These are phyloP conservation scores for Xylaria longipes DNA, from an alignment of 495 filamentous ascomycete genomes.

Conservation along the genomic window DNA sequence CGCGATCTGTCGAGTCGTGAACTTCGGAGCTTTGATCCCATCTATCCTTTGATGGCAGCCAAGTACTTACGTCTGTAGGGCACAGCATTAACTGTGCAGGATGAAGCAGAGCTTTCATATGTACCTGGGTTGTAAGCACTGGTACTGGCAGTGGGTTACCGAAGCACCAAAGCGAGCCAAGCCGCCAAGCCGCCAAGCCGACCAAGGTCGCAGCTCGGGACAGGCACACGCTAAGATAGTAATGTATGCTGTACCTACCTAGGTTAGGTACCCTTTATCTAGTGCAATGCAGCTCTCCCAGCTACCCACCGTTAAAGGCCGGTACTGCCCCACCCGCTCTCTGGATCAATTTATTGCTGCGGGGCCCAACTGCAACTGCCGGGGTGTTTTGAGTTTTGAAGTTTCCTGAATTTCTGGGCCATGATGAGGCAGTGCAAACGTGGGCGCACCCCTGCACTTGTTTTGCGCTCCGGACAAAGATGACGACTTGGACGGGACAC, in stretches of 20 bases:
- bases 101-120: neutral
- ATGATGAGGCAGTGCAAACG: constrained; percentile 16
- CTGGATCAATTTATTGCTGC: constrained; percentile 23
- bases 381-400: constrained; percentile 16
- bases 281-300: constrained; percentile 11
- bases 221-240: constrained; percentile 21
- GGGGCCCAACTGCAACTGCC: constrained; percentile 26
- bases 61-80: neutral
- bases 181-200: constrained; percentile 23
- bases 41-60: neutral
- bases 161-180: constrained; percentile 5
- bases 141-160: constrained; percentile 7
- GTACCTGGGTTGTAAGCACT: neutral
- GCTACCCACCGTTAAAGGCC: constrained; percentile 3
- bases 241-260: constrained; percentile 24
- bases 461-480: neutral
- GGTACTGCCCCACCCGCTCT: constrained; percentile 22
- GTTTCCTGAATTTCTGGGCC: constrained; percentile 13
- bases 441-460: neutral
- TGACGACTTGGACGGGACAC: neutral
- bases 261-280: constrained; percentile 25
- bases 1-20: neutral
- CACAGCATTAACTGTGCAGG: neutral
- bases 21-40: neutral
- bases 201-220: constrained; percentile 23